Percentiles rank a stretch among this genome's conserved stretches.
These are phyloP conservation scores for Candida pseudoviswanathii DNA, from an alignment of 1,139 yeast genomes.

Conservation along the genomic window DNA sequence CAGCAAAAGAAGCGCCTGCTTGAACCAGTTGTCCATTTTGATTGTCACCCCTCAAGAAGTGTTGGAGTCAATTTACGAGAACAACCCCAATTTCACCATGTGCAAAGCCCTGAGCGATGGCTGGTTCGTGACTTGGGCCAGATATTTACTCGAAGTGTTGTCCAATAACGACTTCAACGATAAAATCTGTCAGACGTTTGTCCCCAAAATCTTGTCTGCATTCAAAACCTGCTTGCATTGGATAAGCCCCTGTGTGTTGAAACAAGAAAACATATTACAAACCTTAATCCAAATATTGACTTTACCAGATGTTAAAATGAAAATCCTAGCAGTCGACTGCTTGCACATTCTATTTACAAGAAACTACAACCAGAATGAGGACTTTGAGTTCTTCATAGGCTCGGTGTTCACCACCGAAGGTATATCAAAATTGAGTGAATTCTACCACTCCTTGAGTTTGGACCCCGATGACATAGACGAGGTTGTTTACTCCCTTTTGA, in stretches of 20 bases:
- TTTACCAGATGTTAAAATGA: constrained; percentile 63
- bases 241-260: constrained; percentile 79
- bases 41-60: constrained; percentile 73
- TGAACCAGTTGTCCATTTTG: constrained; percentile 82
- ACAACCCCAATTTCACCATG: constrained; percentile 59
- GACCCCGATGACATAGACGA: constrained; percentile 84
- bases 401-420: constrained; percentile 76
- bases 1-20: constrained; percentile 71
- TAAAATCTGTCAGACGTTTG: constrained; percentile 48
- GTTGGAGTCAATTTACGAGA: constrained; percentile 68
- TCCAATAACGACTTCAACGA: constrained; percentile 34
- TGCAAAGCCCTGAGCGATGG: constrained; percentile 75
- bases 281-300: constrained; percentile 64
- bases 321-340: constrained; percentile 87
- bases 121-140: constrained; percentile 84
- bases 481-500: constrained; percentile 71
- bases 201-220: constrained; percentile 73
- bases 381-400: constrained; percentile 79
- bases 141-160: constrained; percentile 58
- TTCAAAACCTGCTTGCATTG: constrained; percentile 89
- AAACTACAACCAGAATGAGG: constrained; percentile 67
- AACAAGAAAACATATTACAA: constrained; percentile 65
- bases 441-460: constrained; percentile 62
- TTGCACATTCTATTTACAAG: constrained; percentile 87
- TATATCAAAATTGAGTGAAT: constrained; percentile 62